Percentiles rank a stretch among this genome's conserved stretches.
Evolutionary conservation across 768 basidiomycete species (phyloP).

Genomic region (Lenzites betulinus): DNA sequence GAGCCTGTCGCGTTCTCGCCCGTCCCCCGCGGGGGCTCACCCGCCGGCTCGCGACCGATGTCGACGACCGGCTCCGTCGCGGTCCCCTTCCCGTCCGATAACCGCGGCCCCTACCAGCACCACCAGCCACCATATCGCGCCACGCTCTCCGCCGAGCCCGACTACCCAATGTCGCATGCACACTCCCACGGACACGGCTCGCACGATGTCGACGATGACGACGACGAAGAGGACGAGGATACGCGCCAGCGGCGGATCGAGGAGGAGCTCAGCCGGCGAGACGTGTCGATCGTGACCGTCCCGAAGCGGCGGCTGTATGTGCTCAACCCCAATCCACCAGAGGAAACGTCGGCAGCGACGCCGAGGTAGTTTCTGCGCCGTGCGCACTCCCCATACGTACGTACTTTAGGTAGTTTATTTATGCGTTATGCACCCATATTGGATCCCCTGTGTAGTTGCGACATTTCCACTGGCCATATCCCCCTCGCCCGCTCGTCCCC

Average conservation of each 20-base stretch:
- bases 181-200: slow-evolving; percentile 41
- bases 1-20: slow-evolving; percentile 35
- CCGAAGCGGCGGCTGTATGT: slow-evolving; percentile 77
- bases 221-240: slow-evolving; percentile 76
- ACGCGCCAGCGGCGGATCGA: slow-evolving; percentile 74
- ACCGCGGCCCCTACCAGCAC: slow-evolving; percentile 64
- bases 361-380: background rate
- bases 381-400: background rate
- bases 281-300: slow-evolving; percentile 77
- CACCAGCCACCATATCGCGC: slow-evolving; percentile 65
- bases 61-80: slow-evolving; percentile 44
- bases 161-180: slow-evolving; percentile 37
- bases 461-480: slow-evolving; percentile 9
- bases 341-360: slow-evolving; percentile 9
- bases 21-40: slow-evolving; percentile 29
- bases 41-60: slow-evolving; percentile 37
- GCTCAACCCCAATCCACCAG: slow-evolving; percentile 55
- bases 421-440: slow-evolving; percentile 22
- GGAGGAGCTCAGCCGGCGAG: slow-evolving; percentile 78
- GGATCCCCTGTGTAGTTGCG: slow-evolving; percentile 9
- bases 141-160: slow-evolving; percentile 39
- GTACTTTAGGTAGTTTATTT: slow-evolving; percentile 15
- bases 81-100: slow-evolving; percentile 44
- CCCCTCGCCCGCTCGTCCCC: slow-evolving; percentile 7
- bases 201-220: slow-evolving; percentile 47